Base-by-base conservation (phyloP, 148 eudicot species). In the Amaranthus palmeri region DNA sequence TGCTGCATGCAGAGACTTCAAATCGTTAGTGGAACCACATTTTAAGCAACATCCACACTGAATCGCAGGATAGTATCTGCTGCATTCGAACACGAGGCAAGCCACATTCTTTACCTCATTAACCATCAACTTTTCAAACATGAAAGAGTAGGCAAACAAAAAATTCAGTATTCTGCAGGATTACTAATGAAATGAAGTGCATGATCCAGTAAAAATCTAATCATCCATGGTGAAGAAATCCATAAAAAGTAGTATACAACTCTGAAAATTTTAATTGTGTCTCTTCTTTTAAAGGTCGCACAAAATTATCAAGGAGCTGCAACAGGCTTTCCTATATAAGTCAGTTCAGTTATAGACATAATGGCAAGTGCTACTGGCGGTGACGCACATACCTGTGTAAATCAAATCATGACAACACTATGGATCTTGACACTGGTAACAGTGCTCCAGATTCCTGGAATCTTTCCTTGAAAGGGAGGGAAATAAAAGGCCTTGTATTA, bases 31-130 rank as follows among this genome's bases (percentile, higher is more conserved):
- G 59, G 85, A 77, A 74, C 92, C 88, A 84, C 98, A 93, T 65
- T 75, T 83, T 80, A 85, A 83, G 82, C 98, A 93, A 74, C 76
- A 64, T 43, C 81, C 96, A 53, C 92, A 80, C 76, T 85, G 73
- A 67, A 82, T 72, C 59, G 70, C 62, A 72, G 69, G 65, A 40
- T 70, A 48, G 45, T 46, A 58, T 69, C 66, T 55, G 45, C 61
- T 80, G 69, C 72, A 79, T 73, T 86, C 72, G 73, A 75, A 80
- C 56, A 88, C 48, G 58, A 56, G 79, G 54, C 77, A 72, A 79
- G 96, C 95, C 68, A 88, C 76, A 73, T 74, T 70, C 63, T 49
- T 66, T 7, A 90, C 65, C 74, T 74, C 83, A 55, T 78, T 78
- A 65, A 42, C 67, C 60, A 79, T 76, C 69, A 62, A 76, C 74